phyloP scores from a whole-genome alignment of 768 basidiomycete species.

The Calocybe cyanea region DNA sequence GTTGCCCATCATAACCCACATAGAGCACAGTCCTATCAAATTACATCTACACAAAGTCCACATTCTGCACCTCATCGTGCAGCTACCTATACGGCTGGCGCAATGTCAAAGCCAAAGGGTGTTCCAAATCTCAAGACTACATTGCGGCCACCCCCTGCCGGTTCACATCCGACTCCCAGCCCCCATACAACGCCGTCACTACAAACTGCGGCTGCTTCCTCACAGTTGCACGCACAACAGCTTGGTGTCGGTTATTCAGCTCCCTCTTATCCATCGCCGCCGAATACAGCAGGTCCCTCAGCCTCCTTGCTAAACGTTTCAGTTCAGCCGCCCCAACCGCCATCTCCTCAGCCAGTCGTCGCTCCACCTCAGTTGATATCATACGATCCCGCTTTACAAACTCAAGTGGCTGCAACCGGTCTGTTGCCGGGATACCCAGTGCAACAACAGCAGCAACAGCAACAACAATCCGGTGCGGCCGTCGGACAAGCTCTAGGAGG shows the following conservation, averaged over 20 bases:
- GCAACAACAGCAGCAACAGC: neutral
- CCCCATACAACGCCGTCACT: slow-evolving; percentile 1
- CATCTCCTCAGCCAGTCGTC: neutral
- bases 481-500: slow-evolving; percentile 5
- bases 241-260: neutral
- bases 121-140: slow-evolving; percentile 5
- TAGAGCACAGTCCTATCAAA: slow-evolving; percentile 11
- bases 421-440: neutral
- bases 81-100: slow-evolving; percentile 4
- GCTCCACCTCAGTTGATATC: neutral
- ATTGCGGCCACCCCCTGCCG: slow-evolving; percentile 8
- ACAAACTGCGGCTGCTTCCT: slow-evolving; percentile 6
- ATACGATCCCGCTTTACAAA: neutral
- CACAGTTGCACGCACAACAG: neutral
- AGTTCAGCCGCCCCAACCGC: neutral
- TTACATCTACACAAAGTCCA: neutral
- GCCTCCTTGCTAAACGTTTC: neutral
- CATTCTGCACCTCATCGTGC: slow-evolving; percentile 7
- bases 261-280: slow-evolving; percentile 9
- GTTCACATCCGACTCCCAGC: neutral
- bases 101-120: slow-evolving; percentile 3
- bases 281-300: neutral
- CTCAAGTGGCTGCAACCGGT: neutral
- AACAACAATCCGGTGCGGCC: neutral
- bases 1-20: neutral